Evolutionary conservation across 2,329 filamentous ascomycete genomes (phyloP).

Genomic region (Ploettnerulaceae sp.): DNA sequence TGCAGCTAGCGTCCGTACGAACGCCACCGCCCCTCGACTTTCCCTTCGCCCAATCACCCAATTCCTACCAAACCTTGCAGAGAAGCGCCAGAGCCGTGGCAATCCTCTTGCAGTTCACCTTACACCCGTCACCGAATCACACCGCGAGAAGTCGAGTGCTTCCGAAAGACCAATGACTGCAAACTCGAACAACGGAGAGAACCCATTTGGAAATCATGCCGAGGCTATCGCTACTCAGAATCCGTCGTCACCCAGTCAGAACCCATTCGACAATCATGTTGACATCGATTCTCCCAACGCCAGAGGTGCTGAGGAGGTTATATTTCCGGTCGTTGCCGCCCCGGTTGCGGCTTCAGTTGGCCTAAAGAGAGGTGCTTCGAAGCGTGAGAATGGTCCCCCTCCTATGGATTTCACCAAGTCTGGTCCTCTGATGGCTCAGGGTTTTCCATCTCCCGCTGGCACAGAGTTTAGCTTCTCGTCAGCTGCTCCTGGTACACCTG

Average conservation of each 20-base stretch:
- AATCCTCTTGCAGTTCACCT: slow-evolving; percentile 40
- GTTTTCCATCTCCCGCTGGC: slow-evolving; percentile 54
- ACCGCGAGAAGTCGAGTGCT: slow-evolving; percentile 1
- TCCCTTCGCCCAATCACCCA: slow-evolving; percentile 80
- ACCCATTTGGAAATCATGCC: slow-evolving; percentile 66
- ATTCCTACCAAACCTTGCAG: slow-evolving; percentile 65
- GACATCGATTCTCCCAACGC: slow-evolving; percentile 41
- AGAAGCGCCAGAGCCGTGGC: slow-evolving; percentile 48
- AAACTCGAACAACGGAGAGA: slow-evolving; percentile 50
- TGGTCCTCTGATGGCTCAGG: slow-evolving; percentile 33
- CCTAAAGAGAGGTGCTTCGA: slow-evolving; percentile 51
- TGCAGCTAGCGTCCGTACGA: slow-evolving; percentile 22
- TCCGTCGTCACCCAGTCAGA: slow-evolving; percentile 40
- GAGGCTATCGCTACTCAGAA: slow-evolving; percentile 42
- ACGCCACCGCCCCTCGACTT: slow-evolving; percentile 65
- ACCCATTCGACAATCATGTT: slow-evolving; percentile 67
- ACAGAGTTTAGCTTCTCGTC: slow-evolving; percentile 59
- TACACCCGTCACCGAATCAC: slow-evolving; percentile 28
- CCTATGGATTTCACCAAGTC: slow-evolving; percentile 48
- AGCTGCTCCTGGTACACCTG: slow-evolving; percentile 43
- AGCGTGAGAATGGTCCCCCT: slow-evolving; percentile 47
- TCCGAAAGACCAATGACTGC: slow-evolving; percentile 36
- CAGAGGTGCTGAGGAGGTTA: slow-evolving; percentile 39
- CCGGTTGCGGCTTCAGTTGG: slow-evolving; percentile 27
- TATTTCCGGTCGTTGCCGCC: slow-evolving; percentile 33